Base-by-base conservation (phyloP, 805 yeast species). In the Sugiyamaella valdiviana region DNA sequence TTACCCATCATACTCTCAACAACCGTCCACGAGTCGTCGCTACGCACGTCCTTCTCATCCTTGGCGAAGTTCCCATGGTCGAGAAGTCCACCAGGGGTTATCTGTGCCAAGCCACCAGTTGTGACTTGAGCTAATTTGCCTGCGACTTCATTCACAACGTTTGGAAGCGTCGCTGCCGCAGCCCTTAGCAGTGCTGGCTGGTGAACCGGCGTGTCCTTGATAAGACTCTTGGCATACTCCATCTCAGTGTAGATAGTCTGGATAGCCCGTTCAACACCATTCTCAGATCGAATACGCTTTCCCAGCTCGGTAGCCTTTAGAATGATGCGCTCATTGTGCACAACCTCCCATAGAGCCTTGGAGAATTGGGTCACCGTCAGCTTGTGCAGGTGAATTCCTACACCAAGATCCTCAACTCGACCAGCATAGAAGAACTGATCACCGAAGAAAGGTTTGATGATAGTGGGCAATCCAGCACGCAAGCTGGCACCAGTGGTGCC, bases 401-500 rank as follows among this genome's bases (percentile, higher is more conserved):
- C 91, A 0, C 96, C 96, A 35, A 88, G 72, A 51, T 89, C 97
- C 56, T 88, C 95, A 2, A 91, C 83, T 50, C 97, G 73, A 19
- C 77, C 72, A 0, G 95, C 96, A 64, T 86, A 91, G 63, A 91
- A 91, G 62, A 86, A 90, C 66, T 91, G 98, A 65, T 91, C 98
- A 0, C 96, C 98, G 64, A 91, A 91, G 61, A 91, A 91, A 1
- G 98, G 98, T 63, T 90, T 91, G 57, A 91, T 80, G 29, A 91
- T 76, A 0, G 95, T 88, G 1, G 98, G 97, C 26, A 85, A 64
- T 0, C 98, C 98, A 12, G 85, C 83, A 52, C 90, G 72, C 47
- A 91, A 64, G 1, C 95, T 77, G 0, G 96, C 96, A 6, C 98
- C 98, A 0, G 97, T 91, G 0, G 97, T 87, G 1, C 98, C 98